Evolutionary conservation across 208 protist genomes (phyloP).

Genomic region (Trypanosoma lewisi): DNA sequence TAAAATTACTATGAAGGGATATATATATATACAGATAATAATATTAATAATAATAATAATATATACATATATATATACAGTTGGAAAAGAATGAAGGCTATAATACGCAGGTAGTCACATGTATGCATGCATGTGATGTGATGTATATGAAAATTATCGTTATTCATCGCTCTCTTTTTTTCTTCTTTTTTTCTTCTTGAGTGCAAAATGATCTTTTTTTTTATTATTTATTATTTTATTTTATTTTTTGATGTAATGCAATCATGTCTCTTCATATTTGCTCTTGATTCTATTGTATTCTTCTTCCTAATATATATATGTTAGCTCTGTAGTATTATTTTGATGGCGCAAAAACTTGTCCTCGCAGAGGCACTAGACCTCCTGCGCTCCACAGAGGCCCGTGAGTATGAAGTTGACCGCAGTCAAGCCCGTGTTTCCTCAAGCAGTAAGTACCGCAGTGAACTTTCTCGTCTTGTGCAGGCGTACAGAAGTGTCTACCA

Average conservation of each 20-base stretch:
- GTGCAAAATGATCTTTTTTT: slow-evolving; percentile 15
- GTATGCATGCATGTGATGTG: too few relatives aligned
- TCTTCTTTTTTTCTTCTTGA: slow-evolving; percentile 19
- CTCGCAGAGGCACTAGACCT: slow-evolving; percentile 78
- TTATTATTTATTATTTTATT: slow-evolving; percentile 20
- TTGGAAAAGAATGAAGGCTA: too few relatives aligned
- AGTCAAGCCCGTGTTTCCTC: slow-evolving; percentile 41
- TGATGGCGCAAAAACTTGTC: slow-evolving; percentile 75
- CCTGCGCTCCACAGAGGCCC: slow-evolving; percentile 63
- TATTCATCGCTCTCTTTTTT: too few relatives aligned
- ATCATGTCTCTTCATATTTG: not conserved
- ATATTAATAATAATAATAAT: too few relatives aligned
- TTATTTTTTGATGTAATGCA: too few relatives aligned
- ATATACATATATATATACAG: too few relatives aligned
- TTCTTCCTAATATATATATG: not conserved
- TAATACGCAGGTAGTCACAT: too few relatives aligned
- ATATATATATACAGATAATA: too few relatives aligned
- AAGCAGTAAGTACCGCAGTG: slow-evolving; percentile 36
- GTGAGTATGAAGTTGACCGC: slow-evolving; percentile 69
- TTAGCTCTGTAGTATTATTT: not conserved
- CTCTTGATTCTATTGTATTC: slow-evolving; percentile 6
- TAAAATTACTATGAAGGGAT: slow-evolving; percentile 93
- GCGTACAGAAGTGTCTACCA: slow-evolving; percentile 58
- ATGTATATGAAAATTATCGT: too few relatives aligned
- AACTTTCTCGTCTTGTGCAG: slow-evolving; percentile 49